Base-by-base conservation (phyloP, 306 rosid genomes). In the Carpinus viminea region DNA sequence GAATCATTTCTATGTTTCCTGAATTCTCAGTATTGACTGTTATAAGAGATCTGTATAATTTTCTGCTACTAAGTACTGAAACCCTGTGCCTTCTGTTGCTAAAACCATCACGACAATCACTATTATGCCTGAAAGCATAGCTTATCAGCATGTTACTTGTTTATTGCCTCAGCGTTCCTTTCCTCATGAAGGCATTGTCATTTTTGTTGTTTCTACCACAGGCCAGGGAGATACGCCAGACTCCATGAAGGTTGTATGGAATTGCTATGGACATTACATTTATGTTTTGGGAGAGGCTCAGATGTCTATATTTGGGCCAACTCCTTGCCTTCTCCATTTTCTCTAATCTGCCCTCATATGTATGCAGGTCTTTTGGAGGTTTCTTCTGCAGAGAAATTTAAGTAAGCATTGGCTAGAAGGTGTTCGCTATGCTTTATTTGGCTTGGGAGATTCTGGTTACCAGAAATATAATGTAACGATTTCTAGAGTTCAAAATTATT, bases 191-290 rank as follows among this genome's bases (percentile, higher is more conserved):
- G 86, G 75, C 38, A 88, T 91, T 80, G 87, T 90, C 65, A 77
- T 91, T 86, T 92, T 95, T 83, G 93, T 95, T 74, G 98, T 92
- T 83, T 95, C 98, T 61, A 95, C 98, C 65, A 92, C 98, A 2
- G 98, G 98, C 78, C 98, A 95, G 85, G 98, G 98, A 11, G 98
- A 95, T 74, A 50, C 97, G 70, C 98, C 98, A 36, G 93, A 91
- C 87, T 74, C 98, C 79, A 91, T 94, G 95, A 92, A 89, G 97
- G 97, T 92, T 80, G 43, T 70, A 56, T 28, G 46, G 45, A 59
- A 45, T 53, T 31, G 28, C 69, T 15, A 31, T 62, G 20, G 34
- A 34, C n/a, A 31, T 64, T 64, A 64, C 31, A 38, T 16, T 64
- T 64, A 41, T 64, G 47, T 36, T 34, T 64, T 64, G 47, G 45